These are phyloP conservation scores for Tuber aestivum DNA, from an alignment of 495 filamentous ascomycete species.

Conservation along the genomic window DNA sequence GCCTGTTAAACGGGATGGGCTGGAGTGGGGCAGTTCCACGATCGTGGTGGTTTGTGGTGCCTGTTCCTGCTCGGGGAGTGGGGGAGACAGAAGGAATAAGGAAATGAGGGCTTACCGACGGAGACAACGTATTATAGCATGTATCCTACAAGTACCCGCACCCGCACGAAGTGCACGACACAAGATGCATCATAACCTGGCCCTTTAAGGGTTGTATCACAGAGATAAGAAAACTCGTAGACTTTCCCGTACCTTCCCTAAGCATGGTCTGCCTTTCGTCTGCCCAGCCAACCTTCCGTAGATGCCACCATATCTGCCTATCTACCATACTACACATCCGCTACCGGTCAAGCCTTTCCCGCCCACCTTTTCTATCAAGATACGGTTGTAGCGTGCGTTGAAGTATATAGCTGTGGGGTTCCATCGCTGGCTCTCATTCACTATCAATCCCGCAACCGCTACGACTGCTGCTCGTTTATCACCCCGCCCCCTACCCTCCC, in stretches of 20 bases:
- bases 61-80: constrained; percentile 19
- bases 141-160: no score
- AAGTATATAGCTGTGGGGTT: not conserved
- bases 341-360: not conserved
- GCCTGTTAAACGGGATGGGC: not conserved
- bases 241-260: not conserved
- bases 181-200: constrained; percentile 38
- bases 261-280: not conserved
- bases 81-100: constrained; percentile 24
- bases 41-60: constrained; percentile 23
- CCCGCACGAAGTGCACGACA: constrained; percentile 39
- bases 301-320: not conserved
- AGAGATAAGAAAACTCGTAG: not conserved
- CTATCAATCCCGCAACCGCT: not conserved
- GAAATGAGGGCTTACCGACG: constrained; percentile 9
- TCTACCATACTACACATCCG: not conserved
- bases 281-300: not conserved
- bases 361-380: not conserved
- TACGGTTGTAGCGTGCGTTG: no score
- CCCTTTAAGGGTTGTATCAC: constrained; percentile 2
- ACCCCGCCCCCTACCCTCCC: not conserved
- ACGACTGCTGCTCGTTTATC: not conserved
- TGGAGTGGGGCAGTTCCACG: not conserved
- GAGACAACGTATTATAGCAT: no score
- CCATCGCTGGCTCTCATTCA: not conserved